Base-by-base conservation (phyloP, 2,329 filamentous ascomycete genomes). In the Nothopassalora personata region DNA sequence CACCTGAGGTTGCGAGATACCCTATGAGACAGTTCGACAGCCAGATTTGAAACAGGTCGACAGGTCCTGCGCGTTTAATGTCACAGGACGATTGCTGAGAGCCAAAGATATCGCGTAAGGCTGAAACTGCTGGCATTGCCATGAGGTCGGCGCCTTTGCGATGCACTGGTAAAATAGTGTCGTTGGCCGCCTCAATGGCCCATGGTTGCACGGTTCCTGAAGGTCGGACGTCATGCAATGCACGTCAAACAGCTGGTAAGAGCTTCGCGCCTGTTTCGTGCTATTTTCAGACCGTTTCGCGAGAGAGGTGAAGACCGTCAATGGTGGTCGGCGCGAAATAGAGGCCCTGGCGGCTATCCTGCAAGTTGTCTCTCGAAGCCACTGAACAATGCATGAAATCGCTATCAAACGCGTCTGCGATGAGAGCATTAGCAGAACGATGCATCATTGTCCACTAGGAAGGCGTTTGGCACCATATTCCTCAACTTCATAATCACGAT, bases 181-280 rank as follows among this genome's bases (percentile, higher is more conserved):
- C 52, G 36, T 28, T 55, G 58, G 60, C 54, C 58, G 43, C 46
- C 54, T 60, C 52, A 62, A 52, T 68, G 64, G 62, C 54, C 55
- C 34, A 47, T 48, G 23, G 58, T 61, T 30, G 60, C 48, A 64
- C 60, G 57, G 59, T 60, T 60, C 50, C 56, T 62, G 60, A 58
- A 63, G 50, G 43, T 51, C 49, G 58, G 53, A 61, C 65, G 61
- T 66, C 60, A 65, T 64, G 57, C 27, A 62, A 49, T 56, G 57
- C 60, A 56, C 49, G 33, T 57, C 56, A 62, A 60, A 58, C 53
- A 52, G 46, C 57, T 57, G 45, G 47, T 56, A 57, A 54, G 58
- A 62, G 61, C 64, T 57, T 64, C 68, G 70, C 70, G 70, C 66
- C 66, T 70, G 67, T 70, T 70, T 69, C 64, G 60, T 59, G 59